Evolutionary conservation across 2,329 filamentous ascomycete species (phyloP), one percentile per base, ranked within the genome.

Genomic region (Penicillium fuscoglaucum): DNA sequence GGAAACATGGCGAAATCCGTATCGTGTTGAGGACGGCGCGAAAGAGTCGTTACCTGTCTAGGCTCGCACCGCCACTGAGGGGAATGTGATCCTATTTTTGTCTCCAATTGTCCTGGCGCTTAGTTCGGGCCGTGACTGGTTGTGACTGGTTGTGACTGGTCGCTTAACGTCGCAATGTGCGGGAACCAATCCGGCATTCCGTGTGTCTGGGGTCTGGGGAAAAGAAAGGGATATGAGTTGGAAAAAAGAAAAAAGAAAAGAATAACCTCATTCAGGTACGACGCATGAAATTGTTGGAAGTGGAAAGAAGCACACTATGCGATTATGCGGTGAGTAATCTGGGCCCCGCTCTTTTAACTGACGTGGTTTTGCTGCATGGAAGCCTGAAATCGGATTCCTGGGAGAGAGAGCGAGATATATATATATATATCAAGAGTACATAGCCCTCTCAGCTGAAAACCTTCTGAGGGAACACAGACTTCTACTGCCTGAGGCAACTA

Each of bases 1-100:
- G 72, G 74, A 53, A 74, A 70, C 74, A 76, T 76, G 70, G 66
- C 66, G 61, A 62, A 48, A 28, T 50, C 31, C 54, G 37, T 51
- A 28, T 52, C 49, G 49, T 37, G 43, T 24, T 49, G 41, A 29
- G 21, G 31, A 44, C 40, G 24, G 24, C 50, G 50, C 29, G 39
- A 51, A 50, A 33, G 33, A 33, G 40, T 63, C 37, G 58, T 58
- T 55, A 55, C 55, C 55, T 59, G 31, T 48, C 15, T 43, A 37
- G 40, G 21, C 47, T 50, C 40, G 29, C 37, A 50, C 52, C 33
- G 33, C 47, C 40, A 39, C 33, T 54, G 62, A 58, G 54, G 56
- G 49, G 52, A 50, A 37, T 43, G 43, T 57, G 54, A 39, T 61
- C 43, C 63, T 68, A 68, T 66, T 66, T 66, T 62, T 41, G 48